Percentiles rank a stretch among this genome's conserved stretches.
phyloP scores from a whole-genome alignment of 2,329 filamentous ascomycete genomes.

The Xylaria hypoxylon region DNA sequence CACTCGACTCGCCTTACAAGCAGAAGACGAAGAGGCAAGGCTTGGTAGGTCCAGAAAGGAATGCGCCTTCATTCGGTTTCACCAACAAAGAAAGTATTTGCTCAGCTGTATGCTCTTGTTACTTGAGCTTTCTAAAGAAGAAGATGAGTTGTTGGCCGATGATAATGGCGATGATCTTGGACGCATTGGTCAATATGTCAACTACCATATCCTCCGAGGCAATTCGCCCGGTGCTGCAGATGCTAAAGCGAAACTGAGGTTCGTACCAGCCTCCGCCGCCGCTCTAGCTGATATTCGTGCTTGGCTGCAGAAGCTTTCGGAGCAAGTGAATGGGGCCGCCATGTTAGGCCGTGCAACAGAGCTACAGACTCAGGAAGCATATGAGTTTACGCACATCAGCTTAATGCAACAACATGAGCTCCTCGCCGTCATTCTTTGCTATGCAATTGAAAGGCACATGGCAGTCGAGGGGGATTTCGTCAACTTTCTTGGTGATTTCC shows the following conservation, averaged over 20 bases:
- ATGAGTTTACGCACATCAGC: slow-evolving; percentile 83
- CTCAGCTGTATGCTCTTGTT: slow-evolving; percentile 87
- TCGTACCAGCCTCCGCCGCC: slow-evolving; percentile 78
- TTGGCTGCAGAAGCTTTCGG: slow-evolving; percentile 80
- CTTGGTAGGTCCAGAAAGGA: slow-evolving; percentile 80
- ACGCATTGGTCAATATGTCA: slow-evolving; percentile 66
- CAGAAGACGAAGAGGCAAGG: slow-evolving; percentile 74
- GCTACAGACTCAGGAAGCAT: slow-evolving; percentile 76
- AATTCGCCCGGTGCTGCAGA: slow-evolving; percentile 57
- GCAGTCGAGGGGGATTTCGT: slow-evolving; percentile 79
- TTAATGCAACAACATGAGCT: slow-evolving; percentile 91
- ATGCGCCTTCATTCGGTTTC: slow-evolving; percentile 86
- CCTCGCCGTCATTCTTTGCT: slow-evolving; percentile 81
- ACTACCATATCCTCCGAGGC: slow-evolving; percentile 67
- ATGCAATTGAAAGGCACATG: slow-evolving; percentile 80
- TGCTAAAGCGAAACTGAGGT: slow-evolving; percentile 64
- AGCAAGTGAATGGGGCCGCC: slow-evolving; percentile 79
- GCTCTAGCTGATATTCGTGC: slow-evolving; percentile 80
- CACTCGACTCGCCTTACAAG: slow-evolving; percentile 78
- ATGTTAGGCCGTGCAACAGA: slow-evolving; percentile 74
- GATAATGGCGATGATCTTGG: slow-evolving; percentile 63
- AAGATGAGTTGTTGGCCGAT: slow-evolving; percentile 66
- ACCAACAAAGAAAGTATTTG: slow-evolving; percentile 84
- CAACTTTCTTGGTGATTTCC: slow-evolving; percentile 74
- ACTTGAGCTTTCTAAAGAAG: slow-evolving; percentile 74